Base-by-base conservation (phyloP, 2,329 filamentous ascomycete genomes). In the Exophiala viscosa region DNA sequence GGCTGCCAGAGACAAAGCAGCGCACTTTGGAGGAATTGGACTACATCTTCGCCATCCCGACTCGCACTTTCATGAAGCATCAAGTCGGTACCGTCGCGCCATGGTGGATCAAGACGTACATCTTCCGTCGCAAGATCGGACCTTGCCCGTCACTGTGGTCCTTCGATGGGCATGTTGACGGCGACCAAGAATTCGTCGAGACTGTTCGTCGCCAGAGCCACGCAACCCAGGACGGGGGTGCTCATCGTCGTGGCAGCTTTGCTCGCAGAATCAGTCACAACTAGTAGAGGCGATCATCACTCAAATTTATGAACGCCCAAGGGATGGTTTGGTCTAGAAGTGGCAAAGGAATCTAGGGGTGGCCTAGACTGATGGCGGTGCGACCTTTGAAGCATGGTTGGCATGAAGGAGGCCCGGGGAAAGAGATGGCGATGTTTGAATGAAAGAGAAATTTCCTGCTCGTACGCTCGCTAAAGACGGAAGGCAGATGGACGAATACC, bases 91-190 rank as follows among this genome's bases (percentile, higher is more conserved):
- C 77, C 54, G 73, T 74, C 3, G 62, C 83, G 38, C 82, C 82
- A 0, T 83, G 76, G 75, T 84, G 77, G 76, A 68, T 81, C 62
- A 81, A 76, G 66, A 70, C 78, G 14, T 83, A 78, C 67, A 66
- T 85, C 14, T 62, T 84, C 9, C 68, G 74, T 50, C 70, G 73
- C 55, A 77, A 77, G 58, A 64, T 69, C 43, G 70, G 75, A 1
- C 65, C 67, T 35, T 73, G 78, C 40, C 71, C 73, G 52, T 72
- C 75, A 14, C 67, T 82, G 41, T 81, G 80, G 59, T 69, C 69
- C 1, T 72, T 74, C 51, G 72, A 74, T 34, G 60, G 60, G 6
- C 59, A 62, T 34, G 54, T 60, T 15, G 57, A 59, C 23, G 57
- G 60, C 32, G 60, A 62, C 45, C 50, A 54, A 33, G 59, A 58